These are phyloP conservation scores for Colletotrichum viniferum DNA, from an alignment of 2,329 filamentous ascomycete genomes.

Conservation along the genomic window DNA sequence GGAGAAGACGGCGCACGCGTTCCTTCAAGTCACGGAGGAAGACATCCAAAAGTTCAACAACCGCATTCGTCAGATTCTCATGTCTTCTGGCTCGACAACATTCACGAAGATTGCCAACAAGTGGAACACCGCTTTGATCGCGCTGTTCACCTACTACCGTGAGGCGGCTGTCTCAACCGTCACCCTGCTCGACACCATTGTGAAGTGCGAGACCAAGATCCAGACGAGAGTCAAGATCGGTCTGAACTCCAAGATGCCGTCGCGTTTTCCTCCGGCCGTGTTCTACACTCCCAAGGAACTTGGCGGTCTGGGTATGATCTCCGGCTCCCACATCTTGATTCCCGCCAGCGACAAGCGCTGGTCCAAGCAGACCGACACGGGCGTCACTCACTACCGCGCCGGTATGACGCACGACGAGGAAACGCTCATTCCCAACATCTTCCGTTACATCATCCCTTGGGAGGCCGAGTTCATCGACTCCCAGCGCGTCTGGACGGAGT, in stretches of 20 bases:
- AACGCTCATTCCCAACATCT: constrained; percentile 97
- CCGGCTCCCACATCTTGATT: constrained; percentile 96
- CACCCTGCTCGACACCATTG: constrained; percentile 92
- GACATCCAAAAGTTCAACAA: constrained; percentile 99
- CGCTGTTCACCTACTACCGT: constrained; percentile 97
- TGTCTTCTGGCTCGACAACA: constrained; percentile 98
- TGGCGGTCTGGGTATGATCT: constrained; percentile 98
- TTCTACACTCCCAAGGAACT: constrained; percentile 99
- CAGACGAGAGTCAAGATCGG: constrained; percentile 99
- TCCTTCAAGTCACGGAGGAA: constrained; percentile 96
- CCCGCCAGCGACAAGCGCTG: constrained; percentile 97
- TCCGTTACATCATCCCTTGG: constrained; percentile 99
- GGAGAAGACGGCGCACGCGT: constrained; percentile 95
- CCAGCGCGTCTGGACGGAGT: constrained; percentile 98
- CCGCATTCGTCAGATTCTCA: constrained; percentile 95
- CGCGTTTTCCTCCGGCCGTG: constrained; percentile 95
- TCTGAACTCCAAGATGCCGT: constrained; percentile 99
- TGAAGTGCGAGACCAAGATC: constrained; percentile 99
- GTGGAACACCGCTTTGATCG: constrained; percentile 98
- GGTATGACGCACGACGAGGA: constrained; percentile 99
- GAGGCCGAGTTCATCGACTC: constrained; percentile 99
- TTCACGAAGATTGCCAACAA: constrained; percentile 99
- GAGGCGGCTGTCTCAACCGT: constrained; percentile 97
- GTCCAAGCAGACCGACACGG: constrained; percentile 97
- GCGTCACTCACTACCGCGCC: constrained; percentile 94